A percentile compares a stretch with the other conserved stretches of the same genome.
Evolutionary conservation across 805 yeast genomes (phyloP).

Genomic region (Kregervanrija fluxuum): DNA sequence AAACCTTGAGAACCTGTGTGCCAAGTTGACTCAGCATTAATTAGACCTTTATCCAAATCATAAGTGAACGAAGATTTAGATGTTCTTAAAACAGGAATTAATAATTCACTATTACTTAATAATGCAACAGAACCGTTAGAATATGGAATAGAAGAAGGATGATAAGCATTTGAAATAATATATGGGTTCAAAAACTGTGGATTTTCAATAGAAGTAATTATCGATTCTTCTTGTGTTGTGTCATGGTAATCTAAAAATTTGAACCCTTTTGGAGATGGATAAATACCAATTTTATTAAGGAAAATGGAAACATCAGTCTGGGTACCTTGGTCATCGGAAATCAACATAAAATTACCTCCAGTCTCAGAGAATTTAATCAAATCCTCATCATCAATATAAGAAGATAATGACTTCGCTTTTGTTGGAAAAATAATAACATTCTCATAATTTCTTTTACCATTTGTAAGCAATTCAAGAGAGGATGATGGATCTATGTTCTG

Average conservation of each 20-base stretch:
- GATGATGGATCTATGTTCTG: slow-evolving; percentile 15
- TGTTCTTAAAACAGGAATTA: slow-evolving; percentile 66
- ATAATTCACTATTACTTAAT: slow-evolving; percentile 57
- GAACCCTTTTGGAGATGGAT: slow-evolving; percentile 72
- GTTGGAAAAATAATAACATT: slow-evolving; percentile 56
- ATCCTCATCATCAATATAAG: slow-evolving; percentile 35
- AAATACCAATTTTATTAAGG: slow-evolving; percentile 74
- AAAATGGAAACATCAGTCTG: slow-evolving; percentile 61
- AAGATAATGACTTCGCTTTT: slow-evolving; percentile 35
- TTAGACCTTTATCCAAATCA: slow-evolving; percentile 35
- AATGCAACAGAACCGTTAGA: slow-evolving; percentile 59
- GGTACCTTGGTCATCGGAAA: slow-evolving; percentile 44
- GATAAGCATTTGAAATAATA: slow-evolving; percentile 13
- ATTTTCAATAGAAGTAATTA: slow-evolving; percentile 12
- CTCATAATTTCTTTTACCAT: slow-evolving; percentile 42
- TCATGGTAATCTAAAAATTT: slow-evolving; percentile 59
- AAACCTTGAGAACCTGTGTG: slow-evolving; percentile 74
- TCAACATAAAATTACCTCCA: slow-evolving; percentile 71
- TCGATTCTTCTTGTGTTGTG: slow-evolving; percentile 6
- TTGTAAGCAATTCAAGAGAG: slow-evolving; percentile 27
- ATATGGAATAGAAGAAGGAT: slow-evolving; percentile 11
- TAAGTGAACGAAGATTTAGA: slow-evolving; percentile 57
- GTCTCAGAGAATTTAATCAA: slow-evolving; percentile 53
- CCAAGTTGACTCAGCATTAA: slow-evolving; percentile 48
- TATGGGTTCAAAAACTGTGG: slow-evolving; percentile 26